Base-by-base conservation (phyloP, 1,284 basidiomycete genomes). In the Salmacisia buchloeana region DNA sequence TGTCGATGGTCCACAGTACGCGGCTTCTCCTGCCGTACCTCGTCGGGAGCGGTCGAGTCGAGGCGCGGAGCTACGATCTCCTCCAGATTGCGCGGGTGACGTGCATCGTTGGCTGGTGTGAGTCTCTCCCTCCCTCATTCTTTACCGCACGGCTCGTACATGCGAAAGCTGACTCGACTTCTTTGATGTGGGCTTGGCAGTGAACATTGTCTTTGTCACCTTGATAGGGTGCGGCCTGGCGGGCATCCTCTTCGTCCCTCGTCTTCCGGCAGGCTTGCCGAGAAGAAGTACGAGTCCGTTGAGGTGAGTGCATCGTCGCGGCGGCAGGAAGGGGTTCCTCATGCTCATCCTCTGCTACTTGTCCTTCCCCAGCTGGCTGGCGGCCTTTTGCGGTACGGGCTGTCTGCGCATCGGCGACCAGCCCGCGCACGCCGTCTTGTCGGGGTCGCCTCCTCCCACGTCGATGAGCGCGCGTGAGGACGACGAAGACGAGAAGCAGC, bases 251-350 rank as follows among this genome's bases (percentile, higher is more conserved):
- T 52, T 52, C 46, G 46, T 52, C 7, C 46, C 46, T 12, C 46
- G 46, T 25, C 46, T 52, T 7, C 46, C 46, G 15, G 46, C 46
- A 52, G 46, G 46, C 46, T 25, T 52, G 9, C 46, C 46, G 15
- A 21, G 29, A 31, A 6, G 46, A 25, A 31, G 46, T 13, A 52
- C 46, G 23, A 52, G 46, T 18, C 46, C 46, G 25, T 27, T 52
- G 18, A 52, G 46, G 46, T 52, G 36, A 38, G 36, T 38, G 36
- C 36, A 10, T 9, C 18, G 9, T 18, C 18, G 36, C 36, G 9
- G 18, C 36, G 36, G 18, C 36, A 38, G 18, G 36, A 38, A 38
- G 36, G 9, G 36, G 36, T 18, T 18, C 36, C 18, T 38, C 36
- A 18, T 38, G 36, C 36, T 38, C 36, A 38, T 18, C 36, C 18